Percentiles rank a stretch among this genome's conserved stretches.
Conservation (phyloP, 768 basidiomycete genomes). For the Kwoniella newhampshirensis region DNA sequence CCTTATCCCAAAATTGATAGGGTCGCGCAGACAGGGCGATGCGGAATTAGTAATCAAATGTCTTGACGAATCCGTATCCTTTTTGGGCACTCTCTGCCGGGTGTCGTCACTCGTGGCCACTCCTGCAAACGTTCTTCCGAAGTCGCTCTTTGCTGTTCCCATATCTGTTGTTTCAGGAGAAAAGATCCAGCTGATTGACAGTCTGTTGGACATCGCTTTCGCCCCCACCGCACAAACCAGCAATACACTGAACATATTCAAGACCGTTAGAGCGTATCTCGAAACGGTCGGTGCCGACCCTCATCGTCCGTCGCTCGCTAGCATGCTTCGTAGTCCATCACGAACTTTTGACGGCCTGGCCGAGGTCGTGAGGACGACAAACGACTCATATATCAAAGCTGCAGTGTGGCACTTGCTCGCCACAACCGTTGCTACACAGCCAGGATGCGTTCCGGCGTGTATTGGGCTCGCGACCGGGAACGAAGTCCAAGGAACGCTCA, state of each 20-base stretch:
- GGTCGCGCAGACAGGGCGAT: slow-evolving; percentile 18
- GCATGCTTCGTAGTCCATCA: slow-evolving; percentile 31
- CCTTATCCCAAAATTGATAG: slow-evolving; percentile 61
- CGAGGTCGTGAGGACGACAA: slow-evolving; percentile 14
- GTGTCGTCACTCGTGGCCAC: slow-evolving; percentile 17
- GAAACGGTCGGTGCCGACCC: slow-evolving; percentile 24
- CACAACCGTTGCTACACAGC: slow-evolving; percentile 78
- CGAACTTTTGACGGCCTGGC: slow-evolving; percentile 16
- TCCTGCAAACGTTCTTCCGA: slow-evolving; percentile 26
- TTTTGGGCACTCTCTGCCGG: slow-evolving; percentile 34
- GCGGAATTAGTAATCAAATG: slow-evolving; percentile 27
- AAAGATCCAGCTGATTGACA: slow-evolving; percentile 31
- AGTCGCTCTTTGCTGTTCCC: slow-evolving; percentile 19
- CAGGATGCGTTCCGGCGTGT: slow-evolving; percentile 72
- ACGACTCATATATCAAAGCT: slow-evolving; percentile 60
- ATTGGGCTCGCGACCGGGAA: slow-evolving; percentile 34
- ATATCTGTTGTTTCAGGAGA: slow-evolving; percentile 16
- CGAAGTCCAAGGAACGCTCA: slow-evolving; percentile 62
- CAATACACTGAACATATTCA: slow-evolving; percentile 21
- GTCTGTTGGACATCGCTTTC: slow-evolving; percentile 25
- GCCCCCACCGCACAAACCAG: slow-evolving; percentile 16
- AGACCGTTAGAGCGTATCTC: slow-evolving; percentile 30
- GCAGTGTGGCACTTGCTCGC: slow-evolving; percentile 82
- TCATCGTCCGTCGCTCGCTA: slow-evolving; percentile 35
- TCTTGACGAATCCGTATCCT: slow-evolving; percentile 22